Percentiles rank a stretch among this genome's conserved stretches.
Conservation (phyloP, 2,329 filamentous ascomycete species). For the Nothophaeocryptopus gaeumannii region DNA sequence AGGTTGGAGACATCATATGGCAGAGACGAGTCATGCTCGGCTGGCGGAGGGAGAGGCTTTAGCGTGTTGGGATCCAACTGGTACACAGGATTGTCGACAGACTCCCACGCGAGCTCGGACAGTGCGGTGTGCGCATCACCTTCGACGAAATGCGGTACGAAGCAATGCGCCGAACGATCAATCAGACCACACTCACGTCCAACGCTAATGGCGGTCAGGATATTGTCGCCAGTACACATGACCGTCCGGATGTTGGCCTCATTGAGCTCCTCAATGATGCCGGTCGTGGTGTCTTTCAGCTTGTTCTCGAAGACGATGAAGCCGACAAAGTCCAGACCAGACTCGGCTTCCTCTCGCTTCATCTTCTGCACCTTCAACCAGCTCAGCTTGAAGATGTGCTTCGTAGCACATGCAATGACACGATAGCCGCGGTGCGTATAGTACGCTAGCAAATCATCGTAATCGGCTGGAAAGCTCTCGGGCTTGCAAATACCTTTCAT, state of each 20-base stretch:
- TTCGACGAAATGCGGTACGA: conserved; percentile 82
- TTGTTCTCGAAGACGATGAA: conserved; percentile 99
- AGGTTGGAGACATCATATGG: conserved; percentile 81
- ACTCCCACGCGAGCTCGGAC: conserved; percentile 81
- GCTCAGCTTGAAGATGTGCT: conserved; percentile 79
- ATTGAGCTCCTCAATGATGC: conserved; percentile 76
- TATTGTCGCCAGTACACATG: conserved; percentile 99
- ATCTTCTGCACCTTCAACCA: conserved; percentile 96
- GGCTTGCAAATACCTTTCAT: conserved; percentile 89
- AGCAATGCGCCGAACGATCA: conserved; percentile 78
- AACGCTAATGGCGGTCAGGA: conserved; percentile 92
- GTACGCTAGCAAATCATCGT: conserved; percentile 80
- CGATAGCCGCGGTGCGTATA: conserved; percentile 96
- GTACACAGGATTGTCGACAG: conserved; percentile 80
- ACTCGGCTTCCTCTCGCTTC: conserved; percentile 80
- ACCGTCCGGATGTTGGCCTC: conserved; percentile 81
- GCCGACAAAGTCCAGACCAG: conserved; percentile 78
- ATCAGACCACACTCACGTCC: conserved; percentile 85
- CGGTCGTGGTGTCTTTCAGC: conserved; percentile 80
- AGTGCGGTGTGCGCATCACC: conserved; percentile 72
- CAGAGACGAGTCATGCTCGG: conserved; percentile 73
- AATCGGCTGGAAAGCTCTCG: conserved; percentile 81
- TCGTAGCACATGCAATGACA: conserved; percentile 92
- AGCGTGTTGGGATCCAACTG: conserved; percentile 77
- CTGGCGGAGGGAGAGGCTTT: conserved; percentile 69